These are phyloP conservation scores for Taphrina deformans DNA, from an alignment of 1,139 yeast species.

Conservation along the genomic window DNA sequence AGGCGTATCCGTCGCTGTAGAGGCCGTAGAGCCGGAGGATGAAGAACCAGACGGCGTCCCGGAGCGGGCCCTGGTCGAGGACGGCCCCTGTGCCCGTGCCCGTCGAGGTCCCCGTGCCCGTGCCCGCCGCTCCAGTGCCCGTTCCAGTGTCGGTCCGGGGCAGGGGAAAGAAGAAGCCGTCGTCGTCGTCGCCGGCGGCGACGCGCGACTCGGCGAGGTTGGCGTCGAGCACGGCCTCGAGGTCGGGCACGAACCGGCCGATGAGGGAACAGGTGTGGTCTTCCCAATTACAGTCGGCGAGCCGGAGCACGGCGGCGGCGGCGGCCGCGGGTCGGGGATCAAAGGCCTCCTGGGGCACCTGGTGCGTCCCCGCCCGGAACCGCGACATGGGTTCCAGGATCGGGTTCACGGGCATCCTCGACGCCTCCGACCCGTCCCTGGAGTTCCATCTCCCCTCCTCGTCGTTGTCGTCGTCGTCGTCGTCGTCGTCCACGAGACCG, in stretches of 20 bases:
- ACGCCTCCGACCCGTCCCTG: background rate
- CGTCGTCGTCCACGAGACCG: conserved; percentile 13
- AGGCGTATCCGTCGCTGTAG: conserved; percentile 35
- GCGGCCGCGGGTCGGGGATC: conserved; percentile 2
- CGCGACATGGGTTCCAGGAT: conserved; percentile 31
- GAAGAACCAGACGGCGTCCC: conserved; percentile 37
- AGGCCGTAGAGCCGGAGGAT: conserved; percentile 34
- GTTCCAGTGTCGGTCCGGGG: background rate
- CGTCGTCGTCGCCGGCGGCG: conserved; percentile 31
- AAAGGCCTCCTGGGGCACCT: conserved; percentile 2
- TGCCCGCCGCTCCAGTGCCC: background rate
- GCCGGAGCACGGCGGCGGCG: conserved; percentile 25
- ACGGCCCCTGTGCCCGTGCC: background rate
- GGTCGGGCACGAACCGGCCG: conserved; percentile 30
- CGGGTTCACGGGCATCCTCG: conserved; percentile 27
- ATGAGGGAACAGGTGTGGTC: conserved; percentile 30
- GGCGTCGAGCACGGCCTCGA: conserved; percentile 23
- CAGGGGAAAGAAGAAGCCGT: conserved; percentile 24
- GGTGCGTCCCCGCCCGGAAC: background rate
- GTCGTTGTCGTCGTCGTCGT: background rate
- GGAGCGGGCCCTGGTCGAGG: conserved; percentile 23
- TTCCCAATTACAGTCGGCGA: conserved; percentile 34
- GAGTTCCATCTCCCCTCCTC: background rate
- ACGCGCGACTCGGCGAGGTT: conserved; percentile 25
- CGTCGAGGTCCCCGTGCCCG: background rate